phyloP scores from a whole-genome alignment of 768 basidiomycete genomes.

The Trametes sanguinea region DNA sequence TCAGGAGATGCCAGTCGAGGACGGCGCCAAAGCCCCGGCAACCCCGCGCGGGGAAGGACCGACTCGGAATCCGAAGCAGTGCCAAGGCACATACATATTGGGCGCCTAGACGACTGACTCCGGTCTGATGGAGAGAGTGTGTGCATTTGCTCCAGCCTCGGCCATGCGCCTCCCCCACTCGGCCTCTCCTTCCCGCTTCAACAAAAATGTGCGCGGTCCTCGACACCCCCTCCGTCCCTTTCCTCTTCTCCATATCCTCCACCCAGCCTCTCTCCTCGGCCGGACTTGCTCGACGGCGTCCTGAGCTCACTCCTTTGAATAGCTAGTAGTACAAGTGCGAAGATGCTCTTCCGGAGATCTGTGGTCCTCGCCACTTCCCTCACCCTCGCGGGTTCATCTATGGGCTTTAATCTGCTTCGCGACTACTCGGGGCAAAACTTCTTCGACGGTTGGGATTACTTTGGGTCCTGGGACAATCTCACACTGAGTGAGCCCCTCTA shows the following conservation, averaged over 20 bases:
- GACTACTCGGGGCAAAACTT: slow-evolving; percentile 44
- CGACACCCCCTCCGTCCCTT: neutral
- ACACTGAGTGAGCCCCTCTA: slow-evolving; percentile 37
- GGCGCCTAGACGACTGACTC: too few species aligned
- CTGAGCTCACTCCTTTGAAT: too few species aligned
- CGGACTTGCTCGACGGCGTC: too few species aligned
- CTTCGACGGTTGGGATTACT: slow-evolving; percentile 49
- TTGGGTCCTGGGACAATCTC: slow-evolving; percentile 42
- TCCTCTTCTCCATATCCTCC: neutral
- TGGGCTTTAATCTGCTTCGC: slow-evolving; percentile 38
- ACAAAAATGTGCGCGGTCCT: neutral
- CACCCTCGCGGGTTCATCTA: slow-evolving; percentile 4
- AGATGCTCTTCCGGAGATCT: slow-evolving; percentile 12
- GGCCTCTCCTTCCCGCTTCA: slow-evolving; percentile 1
- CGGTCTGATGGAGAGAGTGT: too few species aligned
- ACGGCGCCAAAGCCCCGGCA: too few species aligned
- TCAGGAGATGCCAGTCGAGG: too few species aligned
- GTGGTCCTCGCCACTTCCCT: slow-evolving; percentile 7
- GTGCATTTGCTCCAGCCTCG: neutral
- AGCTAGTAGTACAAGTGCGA: neutral
- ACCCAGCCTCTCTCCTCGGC: neutral
- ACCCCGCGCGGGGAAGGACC: too few species aligned
- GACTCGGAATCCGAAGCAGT: too few species aligned
- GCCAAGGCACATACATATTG: too few species aligned
- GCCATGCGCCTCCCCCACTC: neutral